A percentile compares a stretch with the other conserved stretches of the same genome.
phyloP scores from a whole-genome alignment of 768 basidiomycete genomes.

The Neoboletus brunneissimus region DNA sequence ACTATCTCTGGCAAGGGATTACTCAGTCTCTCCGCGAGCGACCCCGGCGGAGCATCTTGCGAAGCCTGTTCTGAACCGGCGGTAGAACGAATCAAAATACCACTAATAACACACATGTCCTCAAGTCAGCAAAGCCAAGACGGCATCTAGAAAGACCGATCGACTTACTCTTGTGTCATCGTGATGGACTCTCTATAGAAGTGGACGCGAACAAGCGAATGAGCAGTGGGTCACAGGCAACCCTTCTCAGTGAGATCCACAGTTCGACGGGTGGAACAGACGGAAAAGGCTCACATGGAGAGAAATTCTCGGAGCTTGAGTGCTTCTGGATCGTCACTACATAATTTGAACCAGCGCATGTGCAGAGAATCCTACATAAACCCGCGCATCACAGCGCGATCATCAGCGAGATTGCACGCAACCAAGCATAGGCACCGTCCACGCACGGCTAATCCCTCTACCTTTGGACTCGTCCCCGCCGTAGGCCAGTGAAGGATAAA shows the following conservation, averaged over 20 bases:
- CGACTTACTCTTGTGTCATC: slow-evolving; percentile 23
- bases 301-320: slow-evolving; percentile 22
- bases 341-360: slow-evolving; percentile 25
- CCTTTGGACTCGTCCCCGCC: slow-evolving; percentile 3
- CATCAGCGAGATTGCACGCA: background rate
- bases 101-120: slow-evolving; percentile 10
- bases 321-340: slow-evolving; percentile 23
- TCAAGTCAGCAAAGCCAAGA: slow-evolving; percentile 9
- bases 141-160: background rate
- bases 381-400: background rate
- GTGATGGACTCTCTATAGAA: slow-evolving; percentile 20
- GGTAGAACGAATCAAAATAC: slow-evolving; percentile 14
- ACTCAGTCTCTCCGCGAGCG: background rate
- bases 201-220: background rate
- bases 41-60: slow-evolving; percentile 1
- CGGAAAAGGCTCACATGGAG: slow-evolving; percentile 25
- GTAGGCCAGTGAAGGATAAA: slow-evolving; percentile 30
- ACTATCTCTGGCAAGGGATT: background rate
- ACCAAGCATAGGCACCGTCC: background rate
- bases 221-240: background rate
- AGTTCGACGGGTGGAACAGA: background rate
- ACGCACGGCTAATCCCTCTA: slow-evolving; percentile 7
- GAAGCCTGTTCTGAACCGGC: background rate
- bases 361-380: slow-evolving; percentile 22
- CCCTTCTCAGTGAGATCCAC: slow-evolving; percentile 7